These are phyloP conservation scores for Cytospora schulzeri DNA, from an alignment of 2,329 filamentous ascomycete species.

Conservation along the genomic window DNA sequence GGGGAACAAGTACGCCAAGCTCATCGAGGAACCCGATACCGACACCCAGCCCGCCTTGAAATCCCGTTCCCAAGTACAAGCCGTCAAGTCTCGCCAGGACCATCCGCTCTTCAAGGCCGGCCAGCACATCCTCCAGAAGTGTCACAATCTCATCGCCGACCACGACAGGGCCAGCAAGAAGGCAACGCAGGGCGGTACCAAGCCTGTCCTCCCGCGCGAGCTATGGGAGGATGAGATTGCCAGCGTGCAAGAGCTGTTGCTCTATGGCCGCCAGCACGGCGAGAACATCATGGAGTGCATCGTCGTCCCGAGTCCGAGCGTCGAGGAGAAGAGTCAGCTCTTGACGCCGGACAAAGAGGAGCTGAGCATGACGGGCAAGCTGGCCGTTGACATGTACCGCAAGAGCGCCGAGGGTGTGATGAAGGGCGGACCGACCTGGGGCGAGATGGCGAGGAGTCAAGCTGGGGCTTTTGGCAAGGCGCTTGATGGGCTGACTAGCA, in stretches of 20 bases:
- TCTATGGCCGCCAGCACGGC: constrained; percentile 37
- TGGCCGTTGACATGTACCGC: constrained; percentile 38
- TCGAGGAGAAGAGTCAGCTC: constrained; percentile 11
- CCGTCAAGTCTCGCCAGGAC: not conserved
- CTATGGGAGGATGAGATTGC: constrained; percentile 40
- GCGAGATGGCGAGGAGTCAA: constrained; percentile 15
- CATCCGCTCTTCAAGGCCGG: constrained; percentile 33
- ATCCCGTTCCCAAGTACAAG: not conserved
- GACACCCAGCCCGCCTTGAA: not conserved
- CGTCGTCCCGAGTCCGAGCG: constrained; percentile 23
- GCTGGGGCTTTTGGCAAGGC: constrained; percentile 15
- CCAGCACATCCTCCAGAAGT: constrained; percentile 30
- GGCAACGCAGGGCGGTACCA: constrained; percentile 27
- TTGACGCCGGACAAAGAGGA: constrained; percentile 28
- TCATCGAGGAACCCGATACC: constrained; percentile 8
- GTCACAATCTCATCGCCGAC: constrained; percentile 34
- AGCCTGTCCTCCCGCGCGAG: constrained; percentile 33
- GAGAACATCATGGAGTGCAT: constrained; percentile 32
- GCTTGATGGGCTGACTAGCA: constrained; percentile 6
- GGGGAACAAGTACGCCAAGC: constrained; percentile 17
- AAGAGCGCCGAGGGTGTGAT: constrained; percentile 31
- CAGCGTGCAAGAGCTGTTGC: constrained; percentile 37
- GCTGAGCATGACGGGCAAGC: constrained; percentile 32
- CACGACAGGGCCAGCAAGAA: constrained; percentile 36
- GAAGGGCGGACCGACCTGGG: constrained; percentile 27